A percentile compares a stretch with the other conserved stretches of the same genome.
phyloP scores from a whole-genome alignment of 345 rosid genomes.

The Arabidopsis arenosa region DNA sequence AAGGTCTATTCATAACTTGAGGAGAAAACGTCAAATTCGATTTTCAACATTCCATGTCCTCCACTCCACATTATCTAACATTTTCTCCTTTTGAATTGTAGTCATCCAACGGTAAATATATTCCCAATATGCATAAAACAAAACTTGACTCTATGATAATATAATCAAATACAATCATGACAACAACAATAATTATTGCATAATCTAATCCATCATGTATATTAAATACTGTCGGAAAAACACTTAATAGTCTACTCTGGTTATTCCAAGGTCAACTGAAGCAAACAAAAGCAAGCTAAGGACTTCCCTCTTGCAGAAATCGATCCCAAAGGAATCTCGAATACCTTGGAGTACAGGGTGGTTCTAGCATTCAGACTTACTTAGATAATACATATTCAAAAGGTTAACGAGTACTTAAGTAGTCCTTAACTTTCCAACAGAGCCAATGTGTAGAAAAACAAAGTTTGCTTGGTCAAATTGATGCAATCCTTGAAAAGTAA shows the following conservation, averaged over 20 bases:
- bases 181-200: background rate
- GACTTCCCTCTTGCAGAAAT: background rate
- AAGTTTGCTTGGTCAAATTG: no score
- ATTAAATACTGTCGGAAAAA: background rate
- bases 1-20: background rate
- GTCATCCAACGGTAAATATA: background rate
- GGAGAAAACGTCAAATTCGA: background rate
- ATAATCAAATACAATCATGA: background rate
- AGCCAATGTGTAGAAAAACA: no score
- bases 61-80: background rate
- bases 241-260: background rate
- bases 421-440: no score
- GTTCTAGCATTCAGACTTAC: background rate
- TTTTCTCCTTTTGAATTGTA: no score
- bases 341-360: background rate
- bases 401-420: no score
- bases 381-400: background rate
- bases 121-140: background rate
- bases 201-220: background rate
- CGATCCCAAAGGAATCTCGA: background rate
- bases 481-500: no score
- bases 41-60: background rate
- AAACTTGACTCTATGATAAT: background rate
- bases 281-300: background rate
- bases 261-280: conserved; percentile 9